Conservation (phyloP, 768 basidiomycete species). For the Austroboletus eburneus region DNA sequence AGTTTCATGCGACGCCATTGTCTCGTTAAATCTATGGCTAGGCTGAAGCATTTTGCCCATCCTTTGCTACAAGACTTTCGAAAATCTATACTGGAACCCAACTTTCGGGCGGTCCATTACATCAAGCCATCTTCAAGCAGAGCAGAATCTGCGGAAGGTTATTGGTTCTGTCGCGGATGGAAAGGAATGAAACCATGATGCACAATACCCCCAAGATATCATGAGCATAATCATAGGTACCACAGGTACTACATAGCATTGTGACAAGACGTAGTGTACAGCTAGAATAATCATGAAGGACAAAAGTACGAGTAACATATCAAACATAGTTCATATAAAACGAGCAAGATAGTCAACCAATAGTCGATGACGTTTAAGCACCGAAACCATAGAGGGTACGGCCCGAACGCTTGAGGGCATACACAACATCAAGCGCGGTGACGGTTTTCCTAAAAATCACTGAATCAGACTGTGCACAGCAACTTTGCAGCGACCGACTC, state of each 20-base stretch:
- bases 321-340: not conserved
- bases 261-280: conserved; percentile 14
- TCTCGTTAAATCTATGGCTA: conserved; percentile 25
- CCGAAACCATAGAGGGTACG: conserved; percentile 83
- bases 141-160: conserved; percentile 74
- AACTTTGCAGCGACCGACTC: not conserved
- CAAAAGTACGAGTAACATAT: not conserved
- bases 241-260: not conserved
- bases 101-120: conserved; percentile 63
- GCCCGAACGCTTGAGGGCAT: conserved; percentile 68
- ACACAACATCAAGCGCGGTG: conserved; percentile 82
- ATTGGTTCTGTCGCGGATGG: conserved; percentile 83
- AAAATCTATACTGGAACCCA: conserved; percentile 47
- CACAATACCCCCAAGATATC: no score
- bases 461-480: conserved; percentile 4
- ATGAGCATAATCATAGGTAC: no score
- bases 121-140: conserved; percentile 84
- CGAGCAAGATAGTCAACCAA: no score
- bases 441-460: conserved; percentile 59
- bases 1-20: not conserved
- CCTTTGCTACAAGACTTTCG: conserved; percentile 69
- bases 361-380: conserved; percentile 38
- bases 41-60: conserved; percentile 83
- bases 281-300: conserved; percentile 13
- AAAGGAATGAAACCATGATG: conserved; percentile 23